Evolutionary conservation across 2,329 filamentous ascomycete species (phyloP), one percentile per base, ranked within the genome.

Genomic region (Diaporthe sp.): DNA sequence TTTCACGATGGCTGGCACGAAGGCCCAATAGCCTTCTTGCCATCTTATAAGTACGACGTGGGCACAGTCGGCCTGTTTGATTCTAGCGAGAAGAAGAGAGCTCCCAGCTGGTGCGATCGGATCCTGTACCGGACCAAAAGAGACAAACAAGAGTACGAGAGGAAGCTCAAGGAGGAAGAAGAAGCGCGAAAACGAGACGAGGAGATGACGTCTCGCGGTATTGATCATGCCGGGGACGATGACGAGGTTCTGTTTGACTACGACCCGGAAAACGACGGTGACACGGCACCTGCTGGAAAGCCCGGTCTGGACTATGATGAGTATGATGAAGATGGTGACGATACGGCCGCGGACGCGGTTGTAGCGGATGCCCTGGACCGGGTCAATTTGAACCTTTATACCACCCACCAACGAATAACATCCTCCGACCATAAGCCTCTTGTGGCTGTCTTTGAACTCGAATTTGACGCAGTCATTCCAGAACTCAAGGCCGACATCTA

Each of bases 391-490:
- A 89, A 92, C 73, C 84, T 94, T 75, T 99, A 99, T 82, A 92
- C 92, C 0, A 96, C 96, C 0, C 95, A 98, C 80, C 97, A 98
- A 83, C 90, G 94, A 25, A 93, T 99, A 34, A 90, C 94, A 22
- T 98, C 96, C 0, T 98, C 96, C 0, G 97, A 99, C 80, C 97
- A 99, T 84, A 99, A 99, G 82, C 97, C 97, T 0, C 86, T 99
- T 2, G 91, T 93, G 75, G 95, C 95, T 0, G 87, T 96, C 0
- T 98, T 98, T 81, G 93, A 91, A 0, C 85, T 99, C 10, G 93
- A 94, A 59, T 98, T 97, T 81, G 94, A 98, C 77, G 94, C 94
- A 0, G 94, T 98, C 1, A 92, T 97, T 0, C 94, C 95, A 0
- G 93, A 96, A 39, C 86, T 98, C 37, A 98, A 97, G 82, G 91